Conservation (phyloP, 305 asterid species). For the Caryopteris hybrid region DNA sequence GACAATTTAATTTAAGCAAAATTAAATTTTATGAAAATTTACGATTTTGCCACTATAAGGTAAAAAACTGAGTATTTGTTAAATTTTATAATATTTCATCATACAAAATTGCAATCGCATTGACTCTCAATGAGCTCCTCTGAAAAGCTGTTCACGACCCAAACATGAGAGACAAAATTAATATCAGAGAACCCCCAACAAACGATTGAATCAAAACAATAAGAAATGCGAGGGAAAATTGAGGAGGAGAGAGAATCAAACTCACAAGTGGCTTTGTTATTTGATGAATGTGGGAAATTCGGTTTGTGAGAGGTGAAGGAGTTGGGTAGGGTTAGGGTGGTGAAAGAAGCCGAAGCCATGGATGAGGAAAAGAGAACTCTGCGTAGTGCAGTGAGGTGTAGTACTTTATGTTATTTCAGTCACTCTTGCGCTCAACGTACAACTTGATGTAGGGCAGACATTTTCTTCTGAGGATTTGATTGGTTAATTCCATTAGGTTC, state of each 20-base stretch:
- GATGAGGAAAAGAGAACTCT: conserved; percentile 16
- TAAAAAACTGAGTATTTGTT: no score
- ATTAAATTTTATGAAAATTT: no score
- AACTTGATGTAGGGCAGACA: no score
- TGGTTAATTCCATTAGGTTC: background rate
- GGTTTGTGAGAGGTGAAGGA: conserved; percentile 7
- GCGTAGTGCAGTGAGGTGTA: background rate
- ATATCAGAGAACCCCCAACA: background rate
- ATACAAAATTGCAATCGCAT: conserved; percentile 61
- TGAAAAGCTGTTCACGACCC: conserved; percentile 30
- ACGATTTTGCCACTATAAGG: no score
- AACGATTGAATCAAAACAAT: no score
- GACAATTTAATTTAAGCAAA: no score
- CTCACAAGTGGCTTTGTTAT: background rate
- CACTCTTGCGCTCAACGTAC: no score
- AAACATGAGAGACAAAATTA: background rate
- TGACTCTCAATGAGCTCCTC: conserved; percentile 49
- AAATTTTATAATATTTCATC: no score
- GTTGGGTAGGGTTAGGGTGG: conserved; percentile 11
- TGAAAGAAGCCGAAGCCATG: conserved; percentile 21
- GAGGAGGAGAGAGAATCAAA: no score
- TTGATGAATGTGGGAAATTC: conserved; percentile 4
- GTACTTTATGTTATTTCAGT: background rate
- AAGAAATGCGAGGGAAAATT: no score
- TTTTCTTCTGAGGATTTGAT: background rate